Evolutionary conservation across 176 grass and related monocot species (phyloP).

Genomic region (Lolium rigidum): DNA sequence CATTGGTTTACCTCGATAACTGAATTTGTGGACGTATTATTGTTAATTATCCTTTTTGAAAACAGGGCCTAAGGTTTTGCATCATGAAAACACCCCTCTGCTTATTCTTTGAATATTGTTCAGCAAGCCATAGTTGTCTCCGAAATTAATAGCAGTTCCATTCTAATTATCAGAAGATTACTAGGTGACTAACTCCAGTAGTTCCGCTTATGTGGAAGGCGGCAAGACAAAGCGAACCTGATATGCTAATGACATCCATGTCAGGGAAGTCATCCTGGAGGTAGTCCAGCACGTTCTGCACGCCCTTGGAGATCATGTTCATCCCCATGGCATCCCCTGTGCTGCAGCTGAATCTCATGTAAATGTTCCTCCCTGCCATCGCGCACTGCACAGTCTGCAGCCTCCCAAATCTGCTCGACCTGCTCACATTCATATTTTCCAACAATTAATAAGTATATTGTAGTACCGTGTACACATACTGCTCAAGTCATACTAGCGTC

Average conservation of each 20-base stretch:
- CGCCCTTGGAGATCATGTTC: slow-evolving; percentile 98
- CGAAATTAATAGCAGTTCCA: no score
- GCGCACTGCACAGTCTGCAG: slow-evolving; percentile 79
- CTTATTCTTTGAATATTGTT: background rate
- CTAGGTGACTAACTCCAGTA: background rate
- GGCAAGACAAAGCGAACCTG: slow-evolving; percentile 52
- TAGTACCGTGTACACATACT: no score
- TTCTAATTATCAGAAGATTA: no score
- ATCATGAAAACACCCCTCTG: background rate
- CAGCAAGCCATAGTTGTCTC: no score
- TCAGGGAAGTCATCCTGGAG: slow-evolving; percentile 84
- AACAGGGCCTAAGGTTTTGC: background rate
- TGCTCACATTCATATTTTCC: slow-evolving; percentile 42
- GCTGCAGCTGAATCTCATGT: slow-evolving; percentile 91
- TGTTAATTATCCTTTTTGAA: background rate
- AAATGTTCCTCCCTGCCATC: slow-evolving; percentile 89
- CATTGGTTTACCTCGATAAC: background rate
- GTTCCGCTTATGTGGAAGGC: background rate
- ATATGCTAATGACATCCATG: slow-evolving; percentile 93
- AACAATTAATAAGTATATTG: background rate
- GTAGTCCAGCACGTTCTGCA: slow-evolving; percentile 88
- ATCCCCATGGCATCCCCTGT: slow-evolving; percentile 99
- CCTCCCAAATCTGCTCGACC: slow-evolving; percentile 88
- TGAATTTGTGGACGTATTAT: background rate
- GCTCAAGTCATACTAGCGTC: no score